Base-by-base conservation (phyloP, 228 moss, liverwort and hornwort species). In the Sphagnum magellanicum region DNA sequence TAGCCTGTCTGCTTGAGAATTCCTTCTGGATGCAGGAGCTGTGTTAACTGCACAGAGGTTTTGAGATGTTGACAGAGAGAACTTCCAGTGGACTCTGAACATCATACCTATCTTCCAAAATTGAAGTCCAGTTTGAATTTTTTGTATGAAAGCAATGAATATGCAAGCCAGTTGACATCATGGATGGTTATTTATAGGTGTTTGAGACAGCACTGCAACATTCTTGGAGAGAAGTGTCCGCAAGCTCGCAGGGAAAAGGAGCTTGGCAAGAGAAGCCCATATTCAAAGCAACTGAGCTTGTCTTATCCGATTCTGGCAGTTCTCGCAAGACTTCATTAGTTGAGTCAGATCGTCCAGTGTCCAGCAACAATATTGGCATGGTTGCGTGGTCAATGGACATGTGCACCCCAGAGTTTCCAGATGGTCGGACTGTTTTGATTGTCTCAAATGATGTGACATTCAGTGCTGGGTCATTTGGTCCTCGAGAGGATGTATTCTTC, bases 361-460 rank as follows among this genome's bases (percentile, higher is more conserved):
- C 94, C 16, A 87, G 79, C 75, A 98, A 98, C 53, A 87, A 86
- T 50, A 84, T 98, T 55, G 98, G 98, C 48, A 98, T 98, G 98
- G 92, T 98, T 17, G 98, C 89, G 16, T 98, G 98, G 98, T 58
- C 81, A 55, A 81, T 98, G 74, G 71, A 78, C n/a, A 76, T 98
- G 78, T 68, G 80, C 67, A 94, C 98, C 10, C 91, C 88, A 0
- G 98, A 98, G 67, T 98, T 90, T 16, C 89, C 94, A 0, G 65
- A 70, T 10, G 98, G 98, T 0, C 80, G 98, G 10, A 87, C 74
- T 49, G 71, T 98, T 17, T 75, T 98, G 53, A 77, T 98, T 0
- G 90, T 98, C 51, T 92, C 94, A 48, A 98, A 98, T 50, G 98
- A 98, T 14, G 92, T 92, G 4, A 92, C 94, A 10, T 88, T 87